Percentiles rank a stretch among this genome's conserved stretches.
Evolutionary conservation across 805 yeast species (phyloP).

Genomic region (Yamadazyma akitaensis): DNA sequence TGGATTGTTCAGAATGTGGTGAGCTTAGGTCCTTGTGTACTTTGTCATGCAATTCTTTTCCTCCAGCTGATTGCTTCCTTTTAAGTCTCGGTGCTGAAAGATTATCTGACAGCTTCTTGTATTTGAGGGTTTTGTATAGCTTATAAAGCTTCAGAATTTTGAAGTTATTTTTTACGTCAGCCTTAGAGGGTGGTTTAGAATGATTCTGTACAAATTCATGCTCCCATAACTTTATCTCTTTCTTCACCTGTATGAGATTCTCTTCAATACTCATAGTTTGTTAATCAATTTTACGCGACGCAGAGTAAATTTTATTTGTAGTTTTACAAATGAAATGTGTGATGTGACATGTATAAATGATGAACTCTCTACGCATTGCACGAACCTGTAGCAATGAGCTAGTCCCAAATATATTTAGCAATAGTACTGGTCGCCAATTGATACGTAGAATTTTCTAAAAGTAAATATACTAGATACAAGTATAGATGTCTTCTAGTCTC

Average conservation of each 20-base stretch:
- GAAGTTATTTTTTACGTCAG: conserved; percentile 31
- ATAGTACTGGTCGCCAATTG: too few species aligned
- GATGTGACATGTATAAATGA: too few species aligned
- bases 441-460: too few species aligned
- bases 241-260: conserved; percentile 18
- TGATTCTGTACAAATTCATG: conserved; percentile 25
- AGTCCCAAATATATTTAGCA: too few species aligned
- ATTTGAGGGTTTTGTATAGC: conserved; percentile 22
- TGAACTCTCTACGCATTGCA: too few species aligned
- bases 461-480: too few species aligned
- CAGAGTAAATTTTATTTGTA: background rate
- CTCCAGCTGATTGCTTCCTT: background rate
- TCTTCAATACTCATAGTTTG: conserved; percentile 10
- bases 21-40: too few species aligned
- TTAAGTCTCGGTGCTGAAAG: background rate
- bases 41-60: background rate
- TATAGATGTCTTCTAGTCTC: too few species aligned
- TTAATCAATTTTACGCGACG: background rate
- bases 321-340: background rate
- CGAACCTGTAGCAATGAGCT: too few species aligned
- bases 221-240: conserved; percentile 40
- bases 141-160: conserved; percentile 31
- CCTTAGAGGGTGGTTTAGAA: conserved; percentile 29
- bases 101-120: background rate
- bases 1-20: background rate